These are phyloP conservation scores for Serpula lacrymans DNA, from an alignment of 768 basidiomycete genomes.

Conservation along the genomic window DNA sequence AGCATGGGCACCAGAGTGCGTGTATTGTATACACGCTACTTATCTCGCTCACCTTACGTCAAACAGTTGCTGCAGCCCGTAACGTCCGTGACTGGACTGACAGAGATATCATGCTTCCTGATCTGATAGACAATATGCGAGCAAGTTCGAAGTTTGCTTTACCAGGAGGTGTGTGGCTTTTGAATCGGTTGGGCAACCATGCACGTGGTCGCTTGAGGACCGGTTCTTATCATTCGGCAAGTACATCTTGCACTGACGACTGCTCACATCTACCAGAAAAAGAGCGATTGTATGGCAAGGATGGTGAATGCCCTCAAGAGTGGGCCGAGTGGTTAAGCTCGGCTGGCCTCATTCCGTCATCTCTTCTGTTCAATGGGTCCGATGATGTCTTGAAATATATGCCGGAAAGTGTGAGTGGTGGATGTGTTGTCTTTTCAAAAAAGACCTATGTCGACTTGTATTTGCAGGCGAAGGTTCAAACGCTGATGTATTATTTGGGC, in stretches of 20 bases:
- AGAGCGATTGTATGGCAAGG: conserved; percentile 74
- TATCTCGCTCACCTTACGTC: conserved; percentile 7
- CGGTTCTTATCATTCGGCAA: too few species aligned
- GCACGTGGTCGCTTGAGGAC: too few species aligned
- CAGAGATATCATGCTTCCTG: conserved; percentile 42
- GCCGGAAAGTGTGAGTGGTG: conserved; percentile 44
- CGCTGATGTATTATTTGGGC: conserved; percentile 84
- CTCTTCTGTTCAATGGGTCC: conserved; percentile 47
- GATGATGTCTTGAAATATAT: conserved; percentile 60
- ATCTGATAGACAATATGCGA: conserved; percentile 50
- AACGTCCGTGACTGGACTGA: conserved; percentile 63
- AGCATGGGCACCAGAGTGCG: conserved; percentile 29
- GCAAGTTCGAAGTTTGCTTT: conserved; percentile 29
- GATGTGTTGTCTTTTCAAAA: neutral
- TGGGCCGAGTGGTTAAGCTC: conserved; percentile 64
- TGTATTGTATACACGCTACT: conserved; percentile 16
- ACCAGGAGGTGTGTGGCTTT: conserved; percentile 34
- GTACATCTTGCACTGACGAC: too few species aligned
- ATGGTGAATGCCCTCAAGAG: conserved; percentile 59
- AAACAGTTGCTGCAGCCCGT: conserved; percentile 56
- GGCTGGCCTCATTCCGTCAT: conserved; percentile 45
- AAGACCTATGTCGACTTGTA: conserved; percentile 6
- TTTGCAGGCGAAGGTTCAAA: conserved; percentile 59
- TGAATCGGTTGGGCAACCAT: neutral
- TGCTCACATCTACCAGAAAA: conserved; percentile 37